These are phyloP conservation scores for Dissophora globulifera DNA, from an alignment of 192 early-diverging fungal genomes.

Conservation along the genomic window DNA sequence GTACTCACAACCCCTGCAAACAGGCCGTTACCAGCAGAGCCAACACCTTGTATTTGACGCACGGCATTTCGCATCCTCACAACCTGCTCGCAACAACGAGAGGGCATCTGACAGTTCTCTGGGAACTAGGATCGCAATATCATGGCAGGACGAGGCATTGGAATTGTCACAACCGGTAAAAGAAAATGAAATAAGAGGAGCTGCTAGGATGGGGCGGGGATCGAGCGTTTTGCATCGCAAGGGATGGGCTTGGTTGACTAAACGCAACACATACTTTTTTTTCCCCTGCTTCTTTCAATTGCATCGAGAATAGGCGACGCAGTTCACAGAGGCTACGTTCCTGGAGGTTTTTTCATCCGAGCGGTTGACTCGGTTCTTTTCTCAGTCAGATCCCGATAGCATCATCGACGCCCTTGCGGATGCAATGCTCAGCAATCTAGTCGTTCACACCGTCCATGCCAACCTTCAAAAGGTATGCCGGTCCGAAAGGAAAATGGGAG, in stretches of 20 bases:
- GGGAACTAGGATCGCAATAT: slow-evolving; percentile 43
- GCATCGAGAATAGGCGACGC: slow-evolving; percentile 46
- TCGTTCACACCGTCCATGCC: slow-evolving; percentile 49
- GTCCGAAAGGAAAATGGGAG: too few relatives aligned
- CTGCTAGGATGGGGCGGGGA: too few relatives aligned
- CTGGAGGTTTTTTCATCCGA: slow-evolving; percentile 55
- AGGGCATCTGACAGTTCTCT: slow-evolving; percentile 47
- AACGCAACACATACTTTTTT: too few relatives aligned
- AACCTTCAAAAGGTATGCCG: slow-evolving; percentile 34
- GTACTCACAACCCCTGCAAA: slow-evolving; percentile 44
- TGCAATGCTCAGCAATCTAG: slow-evolving; percentile 41
- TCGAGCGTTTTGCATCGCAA: too few relatives aligned
- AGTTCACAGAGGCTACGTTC: slow-evolving; percentile 45
- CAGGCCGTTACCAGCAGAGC: slow-evolving; percentile 34
- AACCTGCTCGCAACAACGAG: slow-evolving; percentile 44
- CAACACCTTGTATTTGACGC: slow-evolving; percentile 27
- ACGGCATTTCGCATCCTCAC: slow-evolving; percentile 40
- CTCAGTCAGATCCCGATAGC: slow-evolving; percentile 31
- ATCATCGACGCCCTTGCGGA: slow-evolving; percentile 49
- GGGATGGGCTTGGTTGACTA: too few relatives aligned
- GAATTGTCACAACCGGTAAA: slow-evolving; percentile 44
- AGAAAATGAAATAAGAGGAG: too few relatives aligned
- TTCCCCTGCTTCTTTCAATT: too few relatives aligned
- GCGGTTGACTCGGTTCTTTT: slow-evolving; percentile 57
- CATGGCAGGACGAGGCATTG: slow-evolving; percentile 46